phyloP scores from a whole-genome alignment of 371 early-diverging fungal genomes.

The Nematocida sp. region DNA sequence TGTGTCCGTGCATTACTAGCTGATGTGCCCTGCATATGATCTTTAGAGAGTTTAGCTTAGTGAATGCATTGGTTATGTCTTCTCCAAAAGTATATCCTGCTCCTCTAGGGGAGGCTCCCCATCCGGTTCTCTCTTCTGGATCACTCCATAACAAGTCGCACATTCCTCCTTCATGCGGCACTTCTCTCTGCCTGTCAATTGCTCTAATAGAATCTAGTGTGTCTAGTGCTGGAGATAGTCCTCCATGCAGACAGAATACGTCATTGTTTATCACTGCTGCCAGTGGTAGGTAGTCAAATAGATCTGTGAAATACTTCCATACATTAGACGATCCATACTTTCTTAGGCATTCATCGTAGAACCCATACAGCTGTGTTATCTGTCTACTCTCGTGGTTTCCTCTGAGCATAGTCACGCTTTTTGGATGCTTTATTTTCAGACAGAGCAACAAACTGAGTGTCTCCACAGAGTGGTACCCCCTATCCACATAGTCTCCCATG shows the following conservation, averaged over 20 bases:
- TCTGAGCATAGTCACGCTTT: slow-evolving; percentile 72
- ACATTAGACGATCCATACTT: slow-evolving; percentile 69
- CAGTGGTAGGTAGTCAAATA: slow-evolving; percentile 69
- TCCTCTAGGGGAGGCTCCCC: slow-evolving; percentile 53
- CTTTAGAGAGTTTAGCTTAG: slow-evolving; percentile 41
- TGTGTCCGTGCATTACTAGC: slow-evolving; percentile 50
- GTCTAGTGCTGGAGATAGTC: slow-evolving; percentile 69
- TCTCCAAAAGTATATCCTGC: slow-evolving; percentile 51
- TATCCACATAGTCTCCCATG: slow-evolving; percentile 94
- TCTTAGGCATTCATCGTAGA: slow-evolving; percentile 87
- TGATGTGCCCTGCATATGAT: slow-evolving; percentile 52
- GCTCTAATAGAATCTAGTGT: slow-evolving; percentile 68
- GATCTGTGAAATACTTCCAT: slow-evolving; percentile 51
- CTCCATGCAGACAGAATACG: slow-evolving; percentile 92
- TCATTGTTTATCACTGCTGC: slow-evolving; percentile 79
- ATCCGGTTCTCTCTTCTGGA: slow-evolving; percentile 74
- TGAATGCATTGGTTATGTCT: slow-evolving; percentile 52
- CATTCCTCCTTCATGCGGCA: slow-evolving; percentile 96
- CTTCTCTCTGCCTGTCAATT: slow-evolving; percentile 89
- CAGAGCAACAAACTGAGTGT: slow-evolving; percentile 78
- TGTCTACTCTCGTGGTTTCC: slow-evolving; percentile 95
- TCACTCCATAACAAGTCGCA: slow-evolving; percentile 97
- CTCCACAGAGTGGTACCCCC: slow-evolving; percentile 87
- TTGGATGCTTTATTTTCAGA: slow-evolving; percentile 72
- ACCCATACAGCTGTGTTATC: slow-evolving; percentile 93